Conservation (phyloP, 1,139 yeast species). For the Pichia sp. region DNA sequence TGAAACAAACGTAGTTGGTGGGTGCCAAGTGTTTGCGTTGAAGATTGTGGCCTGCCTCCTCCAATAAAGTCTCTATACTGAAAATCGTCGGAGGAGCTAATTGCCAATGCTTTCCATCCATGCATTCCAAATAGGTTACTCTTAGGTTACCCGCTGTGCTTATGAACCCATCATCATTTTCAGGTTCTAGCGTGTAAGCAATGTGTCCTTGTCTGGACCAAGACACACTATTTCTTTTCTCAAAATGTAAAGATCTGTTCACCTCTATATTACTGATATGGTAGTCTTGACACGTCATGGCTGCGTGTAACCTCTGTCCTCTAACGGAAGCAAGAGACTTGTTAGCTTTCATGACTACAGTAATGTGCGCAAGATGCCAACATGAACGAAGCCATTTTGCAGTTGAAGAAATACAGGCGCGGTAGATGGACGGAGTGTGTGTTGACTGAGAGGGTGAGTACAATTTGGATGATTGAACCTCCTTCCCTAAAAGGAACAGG, state of each 20-base stretch:
- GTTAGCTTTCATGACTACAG: background rate
- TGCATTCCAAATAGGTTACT: conserved; percentile 59
- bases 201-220: conserved; percentile 78
- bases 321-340: no score
- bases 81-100: conserved; percentile 47
- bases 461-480: no score
- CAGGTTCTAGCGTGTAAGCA: conserved; percentile 47
- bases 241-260: background rate
- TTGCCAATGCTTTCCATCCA: conserved; percentile 64
- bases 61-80: conserved; percentile 4
- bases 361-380: background rate
- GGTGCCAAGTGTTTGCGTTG: conserved; percentile 4
- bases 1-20: conserved; percentile 38
- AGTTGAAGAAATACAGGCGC: conserved; percentile 1
- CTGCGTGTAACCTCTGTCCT: background rate
- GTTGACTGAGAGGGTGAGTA: background rate
- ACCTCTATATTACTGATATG: conserved; percentile 10
- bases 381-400: background rate
- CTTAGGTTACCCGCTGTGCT: conserved; percentile 32
- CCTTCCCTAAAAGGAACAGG: no score
- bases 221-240: conserved; percentile 39
- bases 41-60: background rate
- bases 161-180: conserved; percentile 9
- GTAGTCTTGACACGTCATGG: background rate
- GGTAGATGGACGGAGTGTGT: background rate